Percentiles rank a stretch among this genome's conserved stretches.
Evolutionary conservation across 1,284 basidiomycete species (phyloP).

Genomic region (Malassezia psittaci): DNA sequence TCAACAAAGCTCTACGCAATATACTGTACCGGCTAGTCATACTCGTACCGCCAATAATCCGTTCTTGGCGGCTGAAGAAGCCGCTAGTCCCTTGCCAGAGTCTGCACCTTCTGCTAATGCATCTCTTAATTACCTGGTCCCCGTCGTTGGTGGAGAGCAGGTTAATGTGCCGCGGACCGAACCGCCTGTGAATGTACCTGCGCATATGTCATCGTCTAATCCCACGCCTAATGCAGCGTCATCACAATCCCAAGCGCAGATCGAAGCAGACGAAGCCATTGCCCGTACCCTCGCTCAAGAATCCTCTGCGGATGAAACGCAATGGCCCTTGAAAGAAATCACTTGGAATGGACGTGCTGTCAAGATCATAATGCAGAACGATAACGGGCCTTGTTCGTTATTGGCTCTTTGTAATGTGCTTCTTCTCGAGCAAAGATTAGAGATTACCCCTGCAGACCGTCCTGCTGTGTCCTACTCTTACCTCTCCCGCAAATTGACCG

Average conservation of each 20-base stretch:
- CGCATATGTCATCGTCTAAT: too few relatives aligned
- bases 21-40: too few relatives aligned
- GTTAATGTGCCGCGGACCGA: too few relatives aligned
- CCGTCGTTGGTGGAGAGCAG: too few relatives aligned
- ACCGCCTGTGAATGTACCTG: too few relatives aligned
- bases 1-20: too few relatives aligned
- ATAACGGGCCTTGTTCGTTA: slow-evolving; percentile 66
- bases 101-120: too few relatives aligned
- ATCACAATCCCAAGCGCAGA: neutral
- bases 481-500: slow-evolving; percentile 67
- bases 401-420: slow-evolving; percentile 58
- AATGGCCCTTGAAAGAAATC: slow-evolving; percentile 38
- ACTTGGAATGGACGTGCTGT: slow-evolving; percentile 24
- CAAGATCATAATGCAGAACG: slow-evolving; percentile 50
- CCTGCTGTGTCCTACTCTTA: slow-evolving; percentile 68
- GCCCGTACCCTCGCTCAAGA: slow-evolving; percentile 1
- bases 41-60: too few relatives aligned
- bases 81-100: too few relatives aligned
- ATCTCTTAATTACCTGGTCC: too few relatives aligned
- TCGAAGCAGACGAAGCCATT: slow-evolving; percentile 8
- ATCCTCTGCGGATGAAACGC: slow-evolving; percentile 22
- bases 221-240: too few relatives aligned
- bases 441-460: slow-evolving; percentile 54
- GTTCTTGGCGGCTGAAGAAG: too few relatives aligned
- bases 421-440: slow-evolving; percentile 25